Conservation (phyloP, 2,329 filamentous ascomycete genomes). For the Neonectria punicea region DNA sequence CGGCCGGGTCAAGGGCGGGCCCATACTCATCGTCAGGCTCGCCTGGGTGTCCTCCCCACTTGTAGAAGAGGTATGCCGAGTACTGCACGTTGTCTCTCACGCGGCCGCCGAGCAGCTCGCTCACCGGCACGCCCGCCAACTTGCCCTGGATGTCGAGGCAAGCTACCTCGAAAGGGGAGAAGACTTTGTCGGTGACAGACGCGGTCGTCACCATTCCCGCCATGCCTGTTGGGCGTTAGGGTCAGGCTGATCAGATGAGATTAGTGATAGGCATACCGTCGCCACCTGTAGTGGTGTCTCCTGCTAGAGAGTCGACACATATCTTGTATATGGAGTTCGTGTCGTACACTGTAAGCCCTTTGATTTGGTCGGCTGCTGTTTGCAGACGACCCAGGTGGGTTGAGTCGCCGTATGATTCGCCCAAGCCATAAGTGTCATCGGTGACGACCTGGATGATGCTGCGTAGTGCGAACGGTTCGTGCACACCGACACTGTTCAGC, state of each 20-base stretch:
- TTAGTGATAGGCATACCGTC: slow-evolving; percentile 63
- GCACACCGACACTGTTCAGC: slow-evolving; percentile 56
- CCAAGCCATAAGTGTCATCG: slow-evolving; percentile 50
- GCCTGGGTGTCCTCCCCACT: slow-evolving; percentile 54
- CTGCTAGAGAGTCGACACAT: slow-evolving; percentile 79
- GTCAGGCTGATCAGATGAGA: not conserved
- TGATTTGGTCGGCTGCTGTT: slow-evolving; percentile 45
- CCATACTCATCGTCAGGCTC: slow-evolving; percentile 53
- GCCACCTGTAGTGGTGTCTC: slow-evolving; percentile 55
- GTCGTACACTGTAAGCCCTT: slow-evolving; percentile 57
- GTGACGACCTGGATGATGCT: slow-evolving; percentile 54
- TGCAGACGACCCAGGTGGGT: slow-evolving; percentile 49
- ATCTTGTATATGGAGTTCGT: slow-evolving; percentile 87
- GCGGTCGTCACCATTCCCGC: slow-evolving; percentile 57
- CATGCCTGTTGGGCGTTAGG: not conserved
- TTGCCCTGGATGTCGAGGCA: slow-evolving; percentile 56
- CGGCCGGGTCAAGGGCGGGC: slow-evolving; percentile 48
- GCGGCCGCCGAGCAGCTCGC: slow-evolving; percentile 52
- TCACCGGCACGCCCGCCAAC: slow-evolving; percentile 51
- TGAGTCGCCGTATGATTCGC: slow-evolving; percentile 55
- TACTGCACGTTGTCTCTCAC: slow-evolving; percentile 54
- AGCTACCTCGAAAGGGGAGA: slow-evolving; percentile 55
- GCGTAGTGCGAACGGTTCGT: slow-evolving; percentile 55
- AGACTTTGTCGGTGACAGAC: slow-evolving; percentile 53
- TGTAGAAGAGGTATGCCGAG: slow-evolving; percentile 57